These are phyloP conservation scores for Phytophthora capsici DNA, from an alignment of 352 stramenopile species.

Conservation along the genomic window DNA sequence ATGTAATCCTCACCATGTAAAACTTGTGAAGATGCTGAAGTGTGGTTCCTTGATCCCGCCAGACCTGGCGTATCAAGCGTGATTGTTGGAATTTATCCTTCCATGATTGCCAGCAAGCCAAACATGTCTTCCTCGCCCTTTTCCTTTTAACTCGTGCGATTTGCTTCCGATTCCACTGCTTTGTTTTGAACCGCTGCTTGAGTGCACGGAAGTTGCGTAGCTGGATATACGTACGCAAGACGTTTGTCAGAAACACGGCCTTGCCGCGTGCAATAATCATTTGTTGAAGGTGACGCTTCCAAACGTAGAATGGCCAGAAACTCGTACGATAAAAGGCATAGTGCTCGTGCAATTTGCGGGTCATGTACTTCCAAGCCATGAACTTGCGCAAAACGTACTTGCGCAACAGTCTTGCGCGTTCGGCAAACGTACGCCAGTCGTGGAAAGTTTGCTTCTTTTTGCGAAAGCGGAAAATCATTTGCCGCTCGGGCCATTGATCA, in stretches of 20 bases:
- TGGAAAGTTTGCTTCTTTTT: conserved; percentile 62
- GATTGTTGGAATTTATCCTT: conserved; percentile 22
- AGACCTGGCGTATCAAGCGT: conserved; percentile 45
- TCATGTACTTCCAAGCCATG: conserved; percentile 66
- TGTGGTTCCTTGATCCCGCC: conserved; percentile 53
- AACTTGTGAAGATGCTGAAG: conserved; percentile 65
- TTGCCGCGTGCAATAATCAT: conserved; percentile 73
- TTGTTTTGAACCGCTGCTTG: conserved; percentile 37
- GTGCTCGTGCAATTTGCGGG: conserved; percentile 51
- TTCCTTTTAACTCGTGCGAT: conserved; percentile 35
- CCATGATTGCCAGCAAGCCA: conserved; percentile 48
- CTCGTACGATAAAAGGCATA: conserved; percentile 64
- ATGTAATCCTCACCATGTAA: conserved; percentile 65
- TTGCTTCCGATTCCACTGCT: conserved; percentile 43
- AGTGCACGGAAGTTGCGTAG: conserved; percentile 63
- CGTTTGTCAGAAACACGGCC: conserved; percentile 54
- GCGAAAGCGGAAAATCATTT: conserved; percentile 66
- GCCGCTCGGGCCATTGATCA: conserved; percentile 62
- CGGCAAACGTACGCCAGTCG: conserved; percentile 56
- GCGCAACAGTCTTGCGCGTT: conserved; percentile 44
- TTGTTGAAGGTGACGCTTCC: conserved; percentile 77
- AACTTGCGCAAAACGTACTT: conserved; percentile 64
- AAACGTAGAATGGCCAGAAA: conserved; percentile 87
- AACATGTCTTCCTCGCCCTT: conserved; percentile 18
- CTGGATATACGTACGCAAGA: conserved; percentile 66